A percentile compares a stretch with the other conserved stretches of the same genome.
Evolutionary conservation across 2,329 filamentous ascomycete genomes (phyloP).

Genomic region (Stagonosporopsis chrysanthemi): DNA sequence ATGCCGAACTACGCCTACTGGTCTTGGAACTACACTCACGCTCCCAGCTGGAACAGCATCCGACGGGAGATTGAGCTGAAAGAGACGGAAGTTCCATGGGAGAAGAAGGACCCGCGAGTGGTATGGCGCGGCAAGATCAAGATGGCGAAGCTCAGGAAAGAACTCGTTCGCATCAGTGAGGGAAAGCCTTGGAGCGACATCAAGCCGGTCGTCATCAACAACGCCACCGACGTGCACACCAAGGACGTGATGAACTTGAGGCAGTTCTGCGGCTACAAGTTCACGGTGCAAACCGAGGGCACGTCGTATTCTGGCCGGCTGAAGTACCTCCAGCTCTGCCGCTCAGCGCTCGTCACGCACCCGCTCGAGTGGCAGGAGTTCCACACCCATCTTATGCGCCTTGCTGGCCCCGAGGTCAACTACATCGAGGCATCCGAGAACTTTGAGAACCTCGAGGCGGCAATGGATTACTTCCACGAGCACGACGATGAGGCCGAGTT

Average conservation of each 20-base stretch:
- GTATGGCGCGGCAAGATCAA: conserved; percentile 47
- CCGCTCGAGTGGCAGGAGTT: conserved; percentile 47
- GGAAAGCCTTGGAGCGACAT: conserved; percentile 45
- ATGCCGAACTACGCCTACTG: conserved; percentile 48
- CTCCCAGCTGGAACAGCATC: conserved; percentile 46
- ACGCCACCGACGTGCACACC: conserved; percentile 37
- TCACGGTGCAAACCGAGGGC: conserved; percentile 62
- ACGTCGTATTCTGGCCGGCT: conserved; percentile 62
- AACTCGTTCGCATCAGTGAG: conserved; percentile 38
- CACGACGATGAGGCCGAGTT: conserved; percentile 40
- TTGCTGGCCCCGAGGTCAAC: conserved; percentile 42
- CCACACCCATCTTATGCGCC: conserved; percentile 43
- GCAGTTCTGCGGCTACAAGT: conserved; percentile 57
- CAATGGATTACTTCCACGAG: conserved; percentile 43
- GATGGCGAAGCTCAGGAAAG: conserved; percentile 41
- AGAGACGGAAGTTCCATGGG: conserved; percentile 35
- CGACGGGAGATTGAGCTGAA: conserved; percentile 35
- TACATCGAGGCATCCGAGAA: conserved; percentile 44
- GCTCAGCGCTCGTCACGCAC: conserved; percentile 43
- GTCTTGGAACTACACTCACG: conserved; percentile 48
- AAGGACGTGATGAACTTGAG: conserved; percentile 46
- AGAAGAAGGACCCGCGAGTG: conserved; percentile 40
- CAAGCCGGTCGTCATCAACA: conserved; percentile 46
- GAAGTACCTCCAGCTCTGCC: conserved; percentile 62
- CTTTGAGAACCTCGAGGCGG: conserved; percentile 41